Conservation (phyloP, 805 yeast species). For the Metschnikowia cerradonensis region DNA sequence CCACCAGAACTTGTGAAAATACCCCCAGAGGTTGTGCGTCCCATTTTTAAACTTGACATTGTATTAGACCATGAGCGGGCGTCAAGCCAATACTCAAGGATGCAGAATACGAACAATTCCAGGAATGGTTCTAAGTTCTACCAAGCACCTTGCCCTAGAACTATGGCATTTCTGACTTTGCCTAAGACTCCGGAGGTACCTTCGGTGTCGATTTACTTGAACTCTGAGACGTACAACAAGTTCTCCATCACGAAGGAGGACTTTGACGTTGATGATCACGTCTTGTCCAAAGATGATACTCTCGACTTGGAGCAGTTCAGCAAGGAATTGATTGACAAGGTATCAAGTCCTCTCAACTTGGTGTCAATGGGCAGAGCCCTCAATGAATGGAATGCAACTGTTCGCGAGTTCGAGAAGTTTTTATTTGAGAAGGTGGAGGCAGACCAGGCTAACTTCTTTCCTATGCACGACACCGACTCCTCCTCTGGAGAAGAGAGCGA, state of each 20-base stretch:
- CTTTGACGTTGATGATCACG: conserved; percentile 12
- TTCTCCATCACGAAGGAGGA: conserved; percentile 28
- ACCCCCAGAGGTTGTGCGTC: conserved; percentile 45
- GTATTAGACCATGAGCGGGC: conserved; percentile 40
- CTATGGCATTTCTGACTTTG: conserved; percentile 9
- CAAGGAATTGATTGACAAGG: neutral
- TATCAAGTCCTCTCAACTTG: conserved; percentile 5
- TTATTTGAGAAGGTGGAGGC: conserved; percentile 25
- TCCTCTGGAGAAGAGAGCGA: conserved; percentile 6
- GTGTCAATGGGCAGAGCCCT: conserved; percentile 41
- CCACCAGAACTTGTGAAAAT: conserved; percentile 45
- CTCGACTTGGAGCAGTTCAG: conserved; percentile 8
- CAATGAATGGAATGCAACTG: conserved; percentile 48
- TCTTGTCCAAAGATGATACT: conserved; percentile 8
- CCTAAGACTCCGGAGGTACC: conserved; percentile 16
- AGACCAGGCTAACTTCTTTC: conserved; percentile 14
- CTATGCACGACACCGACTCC: conserved; percentile 2
- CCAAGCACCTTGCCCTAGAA: neutral
- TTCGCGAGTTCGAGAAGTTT: conserved; percentile 45
- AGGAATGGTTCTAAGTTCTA: conserved; percentile 7
- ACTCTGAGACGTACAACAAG: conserved; percentile 23
- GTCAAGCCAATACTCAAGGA: conserved; percentile 22
- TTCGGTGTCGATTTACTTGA: conserved; percentile 16
- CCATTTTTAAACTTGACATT: conserved; percentile 45
- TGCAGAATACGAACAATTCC: conserved; percentile 12